Evolutionary conservation across 352 stramenopile species (phyloP), one percentile per base, ranked within the genome.

Genomic region (Phytophthora cryptogea): DNA sequence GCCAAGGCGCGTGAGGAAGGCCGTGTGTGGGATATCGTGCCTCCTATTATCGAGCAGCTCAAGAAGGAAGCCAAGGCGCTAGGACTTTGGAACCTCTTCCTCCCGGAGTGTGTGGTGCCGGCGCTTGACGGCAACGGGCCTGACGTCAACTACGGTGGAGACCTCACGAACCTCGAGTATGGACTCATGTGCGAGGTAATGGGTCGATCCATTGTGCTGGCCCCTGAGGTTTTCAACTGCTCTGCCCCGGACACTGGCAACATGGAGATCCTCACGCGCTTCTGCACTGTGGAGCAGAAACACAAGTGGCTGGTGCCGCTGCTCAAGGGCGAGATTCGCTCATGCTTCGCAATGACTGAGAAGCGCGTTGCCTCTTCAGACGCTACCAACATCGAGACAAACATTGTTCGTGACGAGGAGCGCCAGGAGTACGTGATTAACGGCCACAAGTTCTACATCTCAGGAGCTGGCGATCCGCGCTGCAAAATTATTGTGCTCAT

Each of bases 341-440:
- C 89, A 36, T 94, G 89, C 46, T 99, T 99, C 76, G 82, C 97
- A 37, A 99, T 99, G 97, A 99, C 97, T 0, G 96, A 99, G 71
- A 97, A 95, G 39, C 80, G 88, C 37, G 96, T 99, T 45, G 96
- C 96, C 5, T 97, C 83, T 5, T 98, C 89, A 16, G 96, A 99
- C 74, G 95, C 96, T 6, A 98, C 91, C 10, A 99, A 99, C 81
- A 96, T 99, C 27, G 74, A 90, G 62, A 94, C 87, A 6, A 70
- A 75, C 47, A 91, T 97, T 46, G 63, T 77, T 31, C 75, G 77
- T 46, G 82, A 94, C 43, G 76, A 89, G 42, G 59, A 70, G 50
- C 79, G 72, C 5, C 70, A 80, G 10, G 88, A 90, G 42, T 99
- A 98, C 69, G 82, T 98, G 10, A 91, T 98, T 70, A 98, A 97